Base-by-base conservation (phyloP, 352 stramenopile species). In the Globisporangium solare region DNA sequence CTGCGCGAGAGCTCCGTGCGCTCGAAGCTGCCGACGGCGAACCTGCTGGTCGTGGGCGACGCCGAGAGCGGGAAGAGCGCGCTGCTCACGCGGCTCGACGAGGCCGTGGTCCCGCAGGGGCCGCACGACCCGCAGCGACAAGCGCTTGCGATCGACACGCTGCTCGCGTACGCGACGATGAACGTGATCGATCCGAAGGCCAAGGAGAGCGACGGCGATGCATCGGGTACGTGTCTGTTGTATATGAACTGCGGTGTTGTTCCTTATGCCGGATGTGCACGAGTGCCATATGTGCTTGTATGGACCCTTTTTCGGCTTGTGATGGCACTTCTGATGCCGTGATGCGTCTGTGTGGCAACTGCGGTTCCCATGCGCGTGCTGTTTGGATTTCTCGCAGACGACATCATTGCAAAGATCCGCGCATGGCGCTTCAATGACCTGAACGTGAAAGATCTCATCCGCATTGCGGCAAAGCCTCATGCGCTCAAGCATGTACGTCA, bases 1-100 rank as follows among this genome's bases (percentile, higher is more conserved):
- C 79, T 94, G 56, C 77, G 80, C 51, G 81, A 92, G 54, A 88
- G 72, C 63, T 91, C 81, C 35, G 82, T 89, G 69, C 81, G 84
- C 47, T 76, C 74, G 49, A 83, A 83, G 64, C 74, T 94, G 27
- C 84, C 84, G 40, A 64, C 52, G 3, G 81, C 67, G 41, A 84
- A 86, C 56, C 61, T 94, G 56, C 64, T 94, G 21, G 49, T 94
- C 43, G 79, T 88, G 43, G 81, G 84, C 35, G 81, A 90, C 60
- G 56, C 73, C 4, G 79, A 89, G 60, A 88, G 76, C 54, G 84
- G 84, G 50, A 94, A 94, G 66, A 71, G 67, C 22, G 76, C 78
- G 48, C 63, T 94, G 48, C 61, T 94, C 32, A 60, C 72, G 54
- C 74, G 81, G 10, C 65, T 89, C n/a, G 73, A 83, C 41, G 78